Base-by-base conservation (phyloP, 768 basidiomycete species). In the Psilocybe cubensis region DNA sequence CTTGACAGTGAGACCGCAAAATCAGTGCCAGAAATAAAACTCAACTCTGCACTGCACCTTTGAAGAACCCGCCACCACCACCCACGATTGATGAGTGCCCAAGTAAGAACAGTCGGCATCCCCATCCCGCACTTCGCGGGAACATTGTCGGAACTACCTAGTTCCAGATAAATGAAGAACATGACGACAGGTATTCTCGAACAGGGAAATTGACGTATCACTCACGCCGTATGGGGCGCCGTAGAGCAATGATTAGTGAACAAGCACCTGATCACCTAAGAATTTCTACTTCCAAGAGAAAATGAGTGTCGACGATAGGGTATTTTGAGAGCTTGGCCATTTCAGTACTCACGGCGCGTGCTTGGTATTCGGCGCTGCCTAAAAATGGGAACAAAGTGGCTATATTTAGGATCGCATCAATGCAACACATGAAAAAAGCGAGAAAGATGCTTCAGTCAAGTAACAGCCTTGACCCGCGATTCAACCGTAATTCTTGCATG, bases 401-500 rank as follows among this genome's bases (percentile, higher is more conserved):
- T 63, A 63, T 63, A 57, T 55, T 56, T 63, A 47, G 61, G 14
- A 46, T 42, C 54, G 46, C 61, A 62, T 59, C 58, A 62, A 57
- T 44, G 54, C 40, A 43, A 56, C 61, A 62, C 54, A 59, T 57
- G 61, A 54, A 48, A 44, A 56, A 23, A 56, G 55, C 50, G 42
- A 41, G 43, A 40, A 47, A 44, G 52, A 43, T 47, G 54, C 60
- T 53, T 59, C 52, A 59, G 52, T 56, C 53, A 61, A 55, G 57
- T 52, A 48, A 58, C 63, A 61, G 52, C 57, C n/a, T 61, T 64
- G 60, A 61, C 60, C 63, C 63, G 63, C 55, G 49, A 61, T 64
- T 64, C 63, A 61, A 55, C 63, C 63, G 63, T 59, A 58, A 56
- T 61, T 59, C 54, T 63, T 63, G 60, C 58, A 51, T 51, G 51